Base-by-base conservation (phyloP, 2,329 filamentous ascomycete species). In the Arthrobotrys entomopaga region DNA sequence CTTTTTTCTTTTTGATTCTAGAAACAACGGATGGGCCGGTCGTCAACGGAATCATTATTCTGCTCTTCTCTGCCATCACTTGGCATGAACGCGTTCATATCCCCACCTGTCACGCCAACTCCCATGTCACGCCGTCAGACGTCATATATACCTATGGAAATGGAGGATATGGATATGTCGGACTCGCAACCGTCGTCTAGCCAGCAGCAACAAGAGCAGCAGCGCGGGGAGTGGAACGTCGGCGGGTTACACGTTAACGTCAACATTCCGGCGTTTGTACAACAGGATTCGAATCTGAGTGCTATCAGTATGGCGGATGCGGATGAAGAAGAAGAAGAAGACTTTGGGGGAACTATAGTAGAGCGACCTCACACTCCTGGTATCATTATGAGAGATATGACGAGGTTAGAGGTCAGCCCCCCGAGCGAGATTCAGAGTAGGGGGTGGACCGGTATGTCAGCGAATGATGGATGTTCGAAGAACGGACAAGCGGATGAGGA, bases 321-420 rank as follows among this genome's bases (percentile, higher is more conserved):
- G n/a, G 29, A 34, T 34, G 69, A 63, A 2, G 63, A 64, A 6
- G 26, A 75, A 8, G 54, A n/a, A 16, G 6, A 19, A 19, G 42
- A 46, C 5, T 5, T 6, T 13, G 42, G 2, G 13, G 42, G 16
- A n/a, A 19, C 13, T 46, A 13, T 46, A 4, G 53, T 67, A 46
- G 34, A 57, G 24, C 54, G 71, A 24, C 63, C 64, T 1, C 63
- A 69, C 42, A 69, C 71, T 19, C 63, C 71, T 3, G 71, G 71
- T 26, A 75, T 67, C n/a, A 69, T 75, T 22, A 69, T 75, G 71
- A 67, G 48, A 22, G 71, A 75, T 43, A 64, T 75, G 71, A 69
- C 54, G 11, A 56, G 71, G 22, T 53, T 75, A 46, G 65, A 67
- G 29, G 64, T 75, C 57, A 67, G 63, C 50, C 71, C 63, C 19